A percentile compares a stretch with the other conserved stretches of the same genome.
These are phyloP conservation scores for Eremochloa ophiuroides DNA, from an alignment of 176 grass and related monocot genomes.

Conservation along the genomic window DNA sequence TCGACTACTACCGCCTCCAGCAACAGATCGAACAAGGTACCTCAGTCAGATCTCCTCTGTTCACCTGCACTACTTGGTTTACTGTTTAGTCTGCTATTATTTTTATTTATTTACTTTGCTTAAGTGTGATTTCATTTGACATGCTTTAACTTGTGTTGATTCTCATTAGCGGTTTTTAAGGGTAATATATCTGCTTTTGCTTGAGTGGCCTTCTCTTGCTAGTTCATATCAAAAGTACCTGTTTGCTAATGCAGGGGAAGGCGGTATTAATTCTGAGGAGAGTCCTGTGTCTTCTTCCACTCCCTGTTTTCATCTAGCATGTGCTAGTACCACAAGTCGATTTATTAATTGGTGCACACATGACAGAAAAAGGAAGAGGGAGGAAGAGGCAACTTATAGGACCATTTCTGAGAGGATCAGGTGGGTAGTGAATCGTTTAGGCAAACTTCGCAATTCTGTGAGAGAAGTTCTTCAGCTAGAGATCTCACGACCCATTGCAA, in stretches of 20 bases:
- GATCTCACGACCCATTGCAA: neutral
- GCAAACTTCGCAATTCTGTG: neutral
- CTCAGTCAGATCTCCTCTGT: neutral
- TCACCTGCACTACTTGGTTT: neutral
- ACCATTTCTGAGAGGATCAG: neutral
- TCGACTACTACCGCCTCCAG: neutral
- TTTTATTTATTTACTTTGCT: too few relatives aligned
- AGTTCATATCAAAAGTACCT: neutral
- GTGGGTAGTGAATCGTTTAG: neutral
- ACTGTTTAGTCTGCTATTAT: too few relatives aligned
- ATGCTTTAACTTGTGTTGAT: too few relatives aligned
- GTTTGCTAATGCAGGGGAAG: neutral
- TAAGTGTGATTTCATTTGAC: too few relatives aligned
- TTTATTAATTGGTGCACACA: neutral
- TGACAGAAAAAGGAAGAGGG: neutral
- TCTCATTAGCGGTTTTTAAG: too few relatives aligned
- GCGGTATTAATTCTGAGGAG: neutral
- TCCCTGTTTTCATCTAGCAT: neutral
- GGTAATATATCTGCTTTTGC: neutral
- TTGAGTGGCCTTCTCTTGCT: neutral
- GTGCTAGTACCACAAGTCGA: too few relatives aligned
- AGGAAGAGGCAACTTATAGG: neutral
- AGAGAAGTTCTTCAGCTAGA: neutral
- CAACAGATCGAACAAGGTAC: neutral
- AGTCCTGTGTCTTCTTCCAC: neutral